Evolutionary conservation across 2,329 filamentous ascomycete species (phyloP), one percentile per base, ranked within the genome.

Genomic region (Colletotrichum magnum): DNA sequence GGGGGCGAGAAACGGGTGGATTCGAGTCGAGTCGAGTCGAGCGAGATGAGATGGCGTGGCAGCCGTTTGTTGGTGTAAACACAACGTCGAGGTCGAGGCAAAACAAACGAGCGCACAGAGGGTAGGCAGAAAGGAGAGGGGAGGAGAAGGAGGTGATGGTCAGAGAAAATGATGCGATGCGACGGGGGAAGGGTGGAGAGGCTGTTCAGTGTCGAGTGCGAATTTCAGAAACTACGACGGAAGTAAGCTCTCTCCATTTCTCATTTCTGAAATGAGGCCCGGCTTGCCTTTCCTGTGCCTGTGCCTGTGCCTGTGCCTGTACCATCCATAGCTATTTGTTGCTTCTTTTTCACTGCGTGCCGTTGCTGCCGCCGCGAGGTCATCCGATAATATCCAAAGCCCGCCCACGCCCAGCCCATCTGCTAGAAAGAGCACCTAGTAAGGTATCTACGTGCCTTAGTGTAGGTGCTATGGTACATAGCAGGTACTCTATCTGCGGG

Each of bases 131-230:
- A 32, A 24, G 21, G n/a, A 32, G 5, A 41, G 21, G 53, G 58
- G 10, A 36, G 32, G 32, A 36, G 28, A 9, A 32, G 32, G 32
- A 36, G 32, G 32, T 36, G 32, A 36, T 36, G 32, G 32, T 36
- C 7, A 10, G 32, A 10, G 32, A 36, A 32, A 53, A 26, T 62
- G 50, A 62, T 53, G 59, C 5, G 59, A 62, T 54, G 26, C n/a
- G 16, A n/a, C 16, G 16, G 45, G 18, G 21, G 18, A 47, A 16
- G 18, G 21, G 18, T n/a, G 48, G 48, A 26, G 21, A 21, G 28
- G 28, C 7, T 36, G 9, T 32, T 32, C 7, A 32, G 28, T 36
- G 9, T 32, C 10, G 28, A 32, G 28, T 32, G 28, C 28, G 28
- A 32, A 32, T 32, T 36, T 36, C 9, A 36, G 32, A 36, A 36